Evolutionary conservation across 768 basidiomycete species (phyloP).

Genomic region (Omphalotus guepiniiformis): DNA sequence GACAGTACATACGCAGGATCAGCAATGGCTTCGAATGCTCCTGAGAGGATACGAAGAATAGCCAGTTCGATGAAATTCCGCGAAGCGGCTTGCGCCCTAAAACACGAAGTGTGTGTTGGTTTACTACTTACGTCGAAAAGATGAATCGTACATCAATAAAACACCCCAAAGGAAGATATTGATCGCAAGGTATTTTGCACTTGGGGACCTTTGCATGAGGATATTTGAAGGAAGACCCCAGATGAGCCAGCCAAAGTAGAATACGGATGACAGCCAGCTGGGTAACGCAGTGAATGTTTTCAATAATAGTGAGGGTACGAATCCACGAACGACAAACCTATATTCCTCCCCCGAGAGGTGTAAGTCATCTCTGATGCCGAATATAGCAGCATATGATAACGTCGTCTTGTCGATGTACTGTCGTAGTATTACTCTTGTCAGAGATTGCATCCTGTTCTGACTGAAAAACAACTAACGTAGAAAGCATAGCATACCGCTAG

Average conservation of each 20-base stretch:
- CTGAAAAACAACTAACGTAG: slow-evolving; percentile 4
- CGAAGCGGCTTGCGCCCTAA: slow-evolving; percentile 26
- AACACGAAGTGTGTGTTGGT: not conserved
- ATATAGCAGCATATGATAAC: slow-evolving; percentile 22
- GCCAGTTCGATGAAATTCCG: slow-evolving; percentile 26
- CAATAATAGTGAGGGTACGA: not conserved
- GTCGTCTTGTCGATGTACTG: slow-evolving; percentile 22
- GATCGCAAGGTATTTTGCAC: slow-evolving; percentile 27
- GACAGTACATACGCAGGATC: slow-evolving; percentile 22
- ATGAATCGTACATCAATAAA: slow-evolving; percentile 22
- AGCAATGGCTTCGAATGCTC: slow-evolving; percentile 33
- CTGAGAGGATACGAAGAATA: slow-evolving; percentile 27
- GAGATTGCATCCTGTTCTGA: not conserved
- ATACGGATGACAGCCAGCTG: slow-evolving; percentile 21
- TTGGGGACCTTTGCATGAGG: slow-evolving; percentile 29
- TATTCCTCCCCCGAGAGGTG: slow-evolving; percentile 25
- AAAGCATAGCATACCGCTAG: slow-evolving; percentile 11
- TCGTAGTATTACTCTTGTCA: not conserved
- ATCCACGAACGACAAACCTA: slow-evolving; percentile 21
- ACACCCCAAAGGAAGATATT: slow-evolving; percentile 31
- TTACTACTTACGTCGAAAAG: not conserved
- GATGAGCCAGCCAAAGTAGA: slow-evolving; percentile 33
- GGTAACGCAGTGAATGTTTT: not conserved
- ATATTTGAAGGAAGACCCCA: slow-evolving; percentile 35
- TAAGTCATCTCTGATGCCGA: slow-evolving; percentile 25